Evolutionary conservation across 2,329 filamentous ascomycete species (phyloP).

Genomic region (Xylaria digitata): DNA sequence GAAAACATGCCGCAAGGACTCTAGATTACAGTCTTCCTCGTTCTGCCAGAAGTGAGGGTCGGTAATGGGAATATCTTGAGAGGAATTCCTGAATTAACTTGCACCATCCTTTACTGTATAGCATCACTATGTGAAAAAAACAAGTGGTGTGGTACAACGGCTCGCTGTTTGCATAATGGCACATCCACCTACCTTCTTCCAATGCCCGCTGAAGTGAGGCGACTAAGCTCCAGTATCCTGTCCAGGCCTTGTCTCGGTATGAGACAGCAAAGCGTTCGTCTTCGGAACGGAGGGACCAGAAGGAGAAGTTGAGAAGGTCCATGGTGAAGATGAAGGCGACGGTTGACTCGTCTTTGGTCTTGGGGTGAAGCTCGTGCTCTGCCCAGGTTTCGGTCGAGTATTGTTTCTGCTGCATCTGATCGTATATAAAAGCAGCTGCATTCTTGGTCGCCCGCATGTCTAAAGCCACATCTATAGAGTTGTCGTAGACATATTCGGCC

Average conservation of each 20-base stretch:
- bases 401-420: conserved; percentile 82
- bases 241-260: conserved; percentile 85
- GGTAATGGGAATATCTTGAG: conserved; percentile 84
- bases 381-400: conserved; percentile 91
- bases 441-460: conserved; percentile 84
- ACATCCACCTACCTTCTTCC: conserved; percentile 75
- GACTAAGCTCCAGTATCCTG: conserved; percentile 94
- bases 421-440: conserved; percentile 82
- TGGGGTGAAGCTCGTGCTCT: conserved; percentile 89
- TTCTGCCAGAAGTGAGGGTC: conserved; percentile 87
- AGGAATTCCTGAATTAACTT: conserved; percentile 41
- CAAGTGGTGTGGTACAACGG: conserved; percentile 33
- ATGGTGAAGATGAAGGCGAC: conserved; percentile 96
- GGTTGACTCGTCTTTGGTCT: conserved; percentile 80
- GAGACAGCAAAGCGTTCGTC: conserved; percentile 83
- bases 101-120: conserved; percentile 26
- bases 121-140: conserved; percentile 41
- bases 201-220: conserved; percentile 87
- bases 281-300: conserved; percentile 83
- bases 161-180: conserved; percentile 7
- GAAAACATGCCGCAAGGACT: conserved; percentile 81
- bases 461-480: conserved; percentile 91
- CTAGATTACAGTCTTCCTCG: conserved; percentile 79
- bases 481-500: conserved; percentile 89
- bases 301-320: conserved; percentile 96